Conservation (phyloP, 1,284 basidiomycete genomes). For the Schizopora paradoxa region DNA sequence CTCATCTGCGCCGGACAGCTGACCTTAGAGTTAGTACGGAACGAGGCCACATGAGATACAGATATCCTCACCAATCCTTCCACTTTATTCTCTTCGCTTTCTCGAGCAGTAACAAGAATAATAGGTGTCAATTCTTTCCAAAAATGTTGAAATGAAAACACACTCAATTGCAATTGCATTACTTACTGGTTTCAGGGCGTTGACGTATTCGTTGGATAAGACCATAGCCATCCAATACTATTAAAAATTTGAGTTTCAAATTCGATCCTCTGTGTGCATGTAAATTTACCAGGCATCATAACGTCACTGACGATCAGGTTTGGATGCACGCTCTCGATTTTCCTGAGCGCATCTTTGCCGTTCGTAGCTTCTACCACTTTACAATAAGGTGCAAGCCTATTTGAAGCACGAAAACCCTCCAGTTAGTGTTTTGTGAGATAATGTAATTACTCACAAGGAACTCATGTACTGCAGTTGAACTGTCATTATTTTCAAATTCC, state of each 20-base stretch:
- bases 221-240: constrained; percentile 23
- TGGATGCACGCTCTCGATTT: constrained; percentile 23
- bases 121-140: constrained; percentile 24
- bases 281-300: constrained; percentile 31
- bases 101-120: constrained; percentile 27
- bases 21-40: background rate
- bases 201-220: constrained; percentile 24
- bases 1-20: constrained; percentile 36
- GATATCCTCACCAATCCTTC: constrained; percentile 22
- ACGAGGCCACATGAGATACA: background rate
- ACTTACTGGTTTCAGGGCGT: constrained; percentile 18
- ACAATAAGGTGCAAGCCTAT: constrained; percentile 28
- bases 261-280: background rate
- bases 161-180: background rate
- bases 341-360: constrained; percentile 31
- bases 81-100: constrained; percentile 25
- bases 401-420: background rate
- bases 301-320: constrained; percentile 35
- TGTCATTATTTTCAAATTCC: constrained; percentile 1
- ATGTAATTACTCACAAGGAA: constrained; percentile 16
- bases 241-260: background rate
- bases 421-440: background rate
- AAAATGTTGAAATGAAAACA: background rate
- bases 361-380: constrained; percentile 33
- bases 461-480: constrained; percentile 16